Evolutionary conservation across 1,284 basidiomycete genomes (phyloP).

Genomic region (Pascua sp.): DNA sequence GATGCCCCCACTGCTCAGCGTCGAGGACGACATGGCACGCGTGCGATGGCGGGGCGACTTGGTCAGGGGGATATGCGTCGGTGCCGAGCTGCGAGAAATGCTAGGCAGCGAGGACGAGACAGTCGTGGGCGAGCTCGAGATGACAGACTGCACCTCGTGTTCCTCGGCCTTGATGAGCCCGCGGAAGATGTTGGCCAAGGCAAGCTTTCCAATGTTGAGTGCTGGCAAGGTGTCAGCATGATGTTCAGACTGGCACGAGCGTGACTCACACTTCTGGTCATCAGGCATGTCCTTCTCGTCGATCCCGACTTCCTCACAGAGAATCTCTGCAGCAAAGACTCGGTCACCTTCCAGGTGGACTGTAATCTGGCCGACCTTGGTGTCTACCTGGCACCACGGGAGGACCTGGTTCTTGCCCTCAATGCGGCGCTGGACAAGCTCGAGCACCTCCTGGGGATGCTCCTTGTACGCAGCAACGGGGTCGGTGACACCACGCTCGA

Average conservation of each 20-base stretch:
- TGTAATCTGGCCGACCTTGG: slow-evolving; percentile 79
- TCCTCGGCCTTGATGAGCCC: slow-evolving; percentile 49
- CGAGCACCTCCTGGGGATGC: slow-evolving; percentile 64
- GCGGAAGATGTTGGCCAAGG: slow-evolving; percentile 45
- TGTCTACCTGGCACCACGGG: slow-evolving; percentile 85
- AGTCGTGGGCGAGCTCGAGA: slow-evolving; percentile 17
- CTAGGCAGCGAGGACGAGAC: slow-evolving; percentile 24
- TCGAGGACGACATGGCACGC: slow-evolving; percentile 25
- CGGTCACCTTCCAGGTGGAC: slow-evolving; percentile 77
- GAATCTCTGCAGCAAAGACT: slow-evolving; percentile 92
- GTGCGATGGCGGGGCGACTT: slow-evolving; percentile 30
- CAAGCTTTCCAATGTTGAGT: slow-evolving; percentile 51
- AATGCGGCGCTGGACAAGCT: slow-evolving; percentile 78
- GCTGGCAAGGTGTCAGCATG: slow-evolving; percentile 22
- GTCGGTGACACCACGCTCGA: slow-evolving; percentile 33
- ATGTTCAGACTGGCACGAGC: too few relatives aligned
- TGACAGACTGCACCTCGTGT: slow-evolving; percentile 24
- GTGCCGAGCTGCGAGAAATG: slow-evolving; percentile 27
- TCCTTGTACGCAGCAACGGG: slow-evolving; percentile 45
- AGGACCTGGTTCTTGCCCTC: slow-evolving; percentile 86
- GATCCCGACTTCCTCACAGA: slow-evolving; percentile 82
- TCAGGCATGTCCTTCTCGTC: slow-evolving; percentile 58
- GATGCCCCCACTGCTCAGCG: slow-evolving; percentile 15
- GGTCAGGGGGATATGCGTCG: slow-evolving; percentile 38
- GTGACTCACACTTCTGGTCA: slow-evolving; percentile 69